Base-by-base conservation (phyloP, 106 monocot species). In the Acorus gramineus region DNA sequence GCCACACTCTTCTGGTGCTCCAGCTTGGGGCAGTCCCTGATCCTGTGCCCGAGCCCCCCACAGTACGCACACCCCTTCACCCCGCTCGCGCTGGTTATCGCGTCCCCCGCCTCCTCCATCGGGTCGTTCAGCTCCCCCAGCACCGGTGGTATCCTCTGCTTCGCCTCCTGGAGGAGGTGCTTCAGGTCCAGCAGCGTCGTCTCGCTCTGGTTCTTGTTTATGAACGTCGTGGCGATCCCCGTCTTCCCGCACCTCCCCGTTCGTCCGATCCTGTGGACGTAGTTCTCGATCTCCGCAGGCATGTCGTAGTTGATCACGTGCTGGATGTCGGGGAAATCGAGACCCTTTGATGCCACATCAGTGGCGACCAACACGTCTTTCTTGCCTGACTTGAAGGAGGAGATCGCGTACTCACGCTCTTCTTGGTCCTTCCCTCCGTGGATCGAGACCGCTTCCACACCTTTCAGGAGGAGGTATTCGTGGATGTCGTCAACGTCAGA, bases 351-450 rank as follows among this genome's bases (percentile, higher is more conserved):
- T 5, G 95, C 95, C 50, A 96, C 95, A 53, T 96, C 95, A 42
- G 95, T 96, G 63, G 95, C 95, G 47, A 96, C 95, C 44, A 96
- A 64, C 28, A 96, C 95, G 53, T 96, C 95, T 69, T 96, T 96
- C 69, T 76, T 71, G 4, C 80, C 82, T 7, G 87, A 73, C 65
- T 96, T 96, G 64, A 96, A 96, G 14, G 80, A 86, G 9, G 84
- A 53, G 8, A 96, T 91, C 0, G 95, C 95, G 63, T 80, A 75
- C 48, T 90, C 87, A 71, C 95, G 77, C 58, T 96, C 95, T 64
- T 96, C 95, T 49, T 96, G 95, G 70, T 96, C 95, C 66, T 96
- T 96, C 11, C 95, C 95, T 7, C 95, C 95, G 56, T 96, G 95
- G 64, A 96, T 91, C 8, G 95, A 82, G 1, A 90, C 95, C 14